Evolutionary conservation across 169 alveolate genomes (phyloP).

Genomic region (Plasmodium fragile): DNA sequence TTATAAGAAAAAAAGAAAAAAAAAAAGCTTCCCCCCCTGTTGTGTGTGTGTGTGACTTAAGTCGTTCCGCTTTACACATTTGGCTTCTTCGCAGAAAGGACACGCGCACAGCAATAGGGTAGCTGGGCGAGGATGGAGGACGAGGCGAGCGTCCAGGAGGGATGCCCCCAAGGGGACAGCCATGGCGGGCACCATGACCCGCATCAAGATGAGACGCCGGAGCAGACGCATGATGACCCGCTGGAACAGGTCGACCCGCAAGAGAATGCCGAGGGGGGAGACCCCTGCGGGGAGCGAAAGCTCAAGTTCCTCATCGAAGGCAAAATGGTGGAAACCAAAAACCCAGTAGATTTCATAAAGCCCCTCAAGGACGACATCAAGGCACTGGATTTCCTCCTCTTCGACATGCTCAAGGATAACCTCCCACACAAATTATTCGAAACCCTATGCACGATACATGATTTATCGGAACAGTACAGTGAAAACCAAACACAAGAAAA

Average conservation of each 20-base stretch:
- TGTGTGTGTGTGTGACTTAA: neutral
- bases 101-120: neutral
- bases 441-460: conserved; percentile 53
- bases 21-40: neutral
- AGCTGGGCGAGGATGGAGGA: neutral
- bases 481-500: conserved; percentile 69
- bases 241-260: too few relatives aligned
- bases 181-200: neutral
- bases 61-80: neutral
- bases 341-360: conserved; percentile 60
- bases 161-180: neutral
- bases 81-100: neutral
- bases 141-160: neutral
- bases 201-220: neutral
- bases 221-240: neutral
- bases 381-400: conserved; percentile 48
- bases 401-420: conserved; percentile 69
- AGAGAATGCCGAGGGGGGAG: neutral
- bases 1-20: too few relatives aligned
- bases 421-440: conserved; percentile 53
- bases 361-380: conserved; percentile 73
- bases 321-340: conserved; percentile 44
- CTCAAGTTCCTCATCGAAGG: conserved; percentile 59
- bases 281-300: conserved; percentile 14
- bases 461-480: conserved; percentile 54